Base-by-base conservation (phyloP, 257 asterid species). In the Salvia splendens region DNA sequence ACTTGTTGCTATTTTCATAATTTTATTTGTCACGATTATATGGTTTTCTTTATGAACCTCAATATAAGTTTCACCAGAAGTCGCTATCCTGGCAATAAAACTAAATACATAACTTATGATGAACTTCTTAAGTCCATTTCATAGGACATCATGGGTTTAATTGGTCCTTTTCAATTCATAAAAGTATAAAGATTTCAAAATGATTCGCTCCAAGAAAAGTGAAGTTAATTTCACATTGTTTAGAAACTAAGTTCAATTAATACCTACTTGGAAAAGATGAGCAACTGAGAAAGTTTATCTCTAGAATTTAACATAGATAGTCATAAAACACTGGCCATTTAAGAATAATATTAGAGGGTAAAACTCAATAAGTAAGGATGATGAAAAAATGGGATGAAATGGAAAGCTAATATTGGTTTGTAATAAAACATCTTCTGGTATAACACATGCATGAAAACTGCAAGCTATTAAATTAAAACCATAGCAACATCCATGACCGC, bases 401-500 rank as follows among this genome's bases (percentile, higher is more conserved):
- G 7, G 57, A 50, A 50, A 50, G 32, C 56, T 50, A 12, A 50
- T 16, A 11, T 16, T 16, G 4, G 6, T 17, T 11, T 6, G 2
- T 1, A 49, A 4, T 15, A 6, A 48, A 53, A 8, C 8, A 54
- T 54, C 9, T 11, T 28, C 8, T 7, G 38, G 0, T 2, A 28
- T 24, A 8, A 54, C 30, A 54, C 61, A 54, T 30, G 41, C 61
- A 54, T 53, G 60, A 53, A 53, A 17, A 9, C 41, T 40, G 5
- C 16, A 54, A 24, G 16, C 24, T 24, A 54, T 16, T 11, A 12
- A 30, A 17, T 2, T 55, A 24, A 55, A 20, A 32, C 28, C 24
- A 28, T 33, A 32, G 12, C 62, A 33, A 56, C 11, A 12, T 17
- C 20, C 5, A 28, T 30, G 40, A 12, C 5, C 30, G 5, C 61